Percentiles rank a stretch among this genome's conserved stretches.
Evolutionary conservation across 2,329 filamentous ascomycete species (phyloP).

Genomic region (Cladophialophora psammophila): DNA sequence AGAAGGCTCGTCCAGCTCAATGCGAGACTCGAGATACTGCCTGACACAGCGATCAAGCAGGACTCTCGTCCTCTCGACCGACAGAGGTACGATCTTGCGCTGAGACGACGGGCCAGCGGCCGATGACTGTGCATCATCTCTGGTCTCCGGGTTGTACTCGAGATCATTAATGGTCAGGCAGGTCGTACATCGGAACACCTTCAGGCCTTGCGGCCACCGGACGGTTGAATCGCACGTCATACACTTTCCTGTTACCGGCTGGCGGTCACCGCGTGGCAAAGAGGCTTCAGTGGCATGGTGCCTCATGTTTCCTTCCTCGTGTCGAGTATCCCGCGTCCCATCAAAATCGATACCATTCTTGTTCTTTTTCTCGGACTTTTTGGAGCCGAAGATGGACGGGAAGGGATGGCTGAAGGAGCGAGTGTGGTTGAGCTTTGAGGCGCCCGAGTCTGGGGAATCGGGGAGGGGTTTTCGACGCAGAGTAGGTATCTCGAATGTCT

Average conservation of each 20-base stretch:
- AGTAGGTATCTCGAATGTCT: conserved; percentile 42
- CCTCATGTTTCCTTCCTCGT: conserved; percentile 47
- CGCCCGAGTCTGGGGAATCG: conserved; percentile 25
- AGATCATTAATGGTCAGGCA: conserved; percentile 88
- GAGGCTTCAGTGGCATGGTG: conserved; percentile 39
- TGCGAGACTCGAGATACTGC: conserved; percentile 56
- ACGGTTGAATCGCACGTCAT: conserved; percentile 86
- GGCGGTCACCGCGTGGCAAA: conserved; percentile 52
- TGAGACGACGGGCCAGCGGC: conserved; percentile 17
- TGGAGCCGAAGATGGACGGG: conserved; percentile 71
- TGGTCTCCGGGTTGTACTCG: conserved; percentile 51
- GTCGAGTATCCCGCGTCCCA: conserved; percentile 52
- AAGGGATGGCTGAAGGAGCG: conserved; percentile 84
- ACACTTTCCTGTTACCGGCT: conserved; percentile 75
- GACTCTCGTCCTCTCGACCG: conserved; percentile 65
- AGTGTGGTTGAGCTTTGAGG: conserved; percentile 53
- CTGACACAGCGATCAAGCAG: conserved; percentile 65
- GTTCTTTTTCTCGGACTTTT: conserved; percentile 62
- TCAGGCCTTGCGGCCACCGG: conserved; percentile 76
- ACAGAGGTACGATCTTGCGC: conserved; percentile 55
- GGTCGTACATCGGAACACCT: conserved; percentile 80
- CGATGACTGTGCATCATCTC: background rate
- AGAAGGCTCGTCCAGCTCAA: conserved; percentile 41
- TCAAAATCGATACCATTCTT: conserved; percentile 48
- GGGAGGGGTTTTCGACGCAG: conserved; percentile 36